Conservation (phyloP, 257 asterid genomes). For the Handroanthus guayacan region DNA sequence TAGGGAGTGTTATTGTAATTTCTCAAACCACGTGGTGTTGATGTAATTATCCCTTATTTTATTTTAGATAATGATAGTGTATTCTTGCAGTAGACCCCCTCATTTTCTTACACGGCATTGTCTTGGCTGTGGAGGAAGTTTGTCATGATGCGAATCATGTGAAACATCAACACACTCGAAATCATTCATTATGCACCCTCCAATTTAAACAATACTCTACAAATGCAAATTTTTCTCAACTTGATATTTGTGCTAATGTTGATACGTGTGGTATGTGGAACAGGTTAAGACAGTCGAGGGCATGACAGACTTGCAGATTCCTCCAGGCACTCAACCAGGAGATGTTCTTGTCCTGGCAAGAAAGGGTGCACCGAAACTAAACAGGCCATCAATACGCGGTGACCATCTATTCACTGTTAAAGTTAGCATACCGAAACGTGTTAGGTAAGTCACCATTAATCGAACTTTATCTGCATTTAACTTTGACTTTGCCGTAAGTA, state of each 20-base stretch:
- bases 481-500: not conserved
- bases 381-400: conserved; percentile 95
- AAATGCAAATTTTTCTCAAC: conserved; percentile 11
- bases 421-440: conserved; percentile 90
- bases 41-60: too few relatives aligned
- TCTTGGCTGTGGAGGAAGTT: conserved; percentile 13
- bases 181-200: conserved; percentile 24
- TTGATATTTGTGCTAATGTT: conserved; percentile 1
- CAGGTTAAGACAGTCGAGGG: conserved; percentile 99
- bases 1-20: too few relatives aligned
- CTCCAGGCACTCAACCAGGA: conserved; percentile 99
- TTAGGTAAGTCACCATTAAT: conserved; percentile 58
- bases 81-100: too few relatives aligned
- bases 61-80: too few relatives aligned
- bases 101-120: too few relatives aligned
- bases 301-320: conserved; percentile 82
- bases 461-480: conserved; percentile 24
- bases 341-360: conserved; percentile 95
- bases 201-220: not conserved
- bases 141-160: conserved; percentile 13
- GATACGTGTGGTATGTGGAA: conserved; percentile 30
- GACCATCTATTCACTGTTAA: conserved; percentile 91
- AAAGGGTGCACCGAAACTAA: conserved; percentile 95
- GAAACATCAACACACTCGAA: conserved; percentile 16
- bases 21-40: too few relatives aligned